A percentile compares a stretch with the other conserved stretches of the same genome.
phyloP scores from a whole-genome alignment of 1,284 basidiomycete species.

The Thecaphora thlaspeos region DNA sequence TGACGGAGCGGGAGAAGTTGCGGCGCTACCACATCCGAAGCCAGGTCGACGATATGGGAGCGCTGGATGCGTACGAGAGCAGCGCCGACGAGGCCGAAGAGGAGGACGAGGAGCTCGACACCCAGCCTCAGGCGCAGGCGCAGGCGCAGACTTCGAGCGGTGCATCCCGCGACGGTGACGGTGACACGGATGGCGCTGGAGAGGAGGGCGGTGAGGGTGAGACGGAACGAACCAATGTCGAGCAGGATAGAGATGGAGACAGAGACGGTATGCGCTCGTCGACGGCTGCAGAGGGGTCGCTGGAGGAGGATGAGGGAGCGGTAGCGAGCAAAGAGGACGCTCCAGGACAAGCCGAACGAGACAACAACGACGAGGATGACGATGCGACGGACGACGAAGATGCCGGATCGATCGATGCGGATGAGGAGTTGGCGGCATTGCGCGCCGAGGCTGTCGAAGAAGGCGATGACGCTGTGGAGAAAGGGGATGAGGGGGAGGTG shows the following conservation, averaged over 20 bases:
- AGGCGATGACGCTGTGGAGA: constrained; percentile 27
- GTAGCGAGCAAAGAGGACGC: constrained; percentile 1
- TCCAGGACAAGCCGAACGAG: constrained; percentile 1
- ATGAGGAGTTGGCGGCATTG: constrained; percentile 50
- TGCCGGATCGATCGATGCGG: constrained; percentile 28
- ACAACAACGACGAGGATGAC: constrained; percentile 10
- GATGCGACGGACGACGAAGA: constrained; percentile 37
- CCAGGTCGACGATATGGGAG: constrained; percentile 39
- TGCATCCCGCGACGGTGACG: not conserved
- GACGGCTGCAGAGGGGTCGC: too few species aligned
- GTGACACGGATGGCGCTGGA: constrained; percentile 1
- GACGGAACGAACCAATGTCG: too few species aligned
- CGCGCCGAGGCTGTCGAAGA: constrained; percentile 32
- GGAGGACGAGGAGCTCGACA: constrained; percentile 10
- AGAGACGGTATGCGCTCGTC: too few species aligned
- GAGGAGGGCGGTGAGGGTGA: too few species aligned
- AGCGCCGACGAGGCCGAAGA: constrained; percentile 33
- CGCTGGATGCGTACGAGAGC: constrained; percentile 33
- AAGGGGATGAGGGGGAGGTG: constrained; percentile 9
- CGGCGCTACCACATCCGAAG: constrained; percentile 27
- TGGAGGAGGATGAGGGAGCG: constrained; percentile 5
- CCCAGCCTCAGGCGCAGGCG: not conserved
- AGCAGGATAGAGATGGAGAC: too few species aligned
- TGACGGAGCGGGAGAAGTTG: constrained; percentile 32
- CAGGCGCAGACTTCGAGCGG: constrained; percentile 2